A percentile compares a stretch with the other conserved stretches of the same genome.
Conservation (phyloP, 2,329 filamentous ascomycete species). For the Trichoderma atrobrunneum region DNA sequence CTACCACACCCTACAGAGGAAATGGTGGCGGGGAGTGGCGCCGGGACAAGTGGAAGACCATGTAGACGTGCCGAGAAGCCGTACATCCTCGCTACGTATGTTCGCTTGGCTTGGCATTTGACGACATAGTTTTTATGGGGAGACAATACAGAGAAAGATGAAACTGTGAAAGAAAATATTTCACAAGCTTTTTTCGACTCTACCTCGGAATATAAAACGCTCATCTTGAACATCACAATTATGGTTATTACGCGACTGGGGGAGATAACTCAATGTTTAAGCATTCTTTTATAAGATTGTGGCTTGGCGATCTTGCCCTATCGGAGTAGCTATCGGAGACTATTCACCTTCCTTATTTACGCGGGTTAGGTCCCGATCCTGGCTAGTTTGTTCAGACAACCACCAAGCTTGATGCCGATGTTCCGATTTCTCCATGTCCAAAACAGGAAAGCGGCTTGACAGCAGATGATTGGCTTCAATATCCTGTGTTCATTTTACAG, state of each 20-base stretch:
- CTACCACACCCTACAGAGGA: background rate
- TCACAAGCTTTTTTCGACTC: background rate
- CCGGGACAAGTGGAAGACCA: background rate
- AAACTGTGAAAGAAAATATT: background rate
- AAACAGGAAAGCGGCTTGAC: background rate
- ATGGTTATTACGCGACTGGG: background rate
- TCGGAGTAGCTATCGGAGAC: background rate
- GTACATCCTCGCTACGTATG: background rate
- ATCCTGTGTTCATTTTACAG: background rate
- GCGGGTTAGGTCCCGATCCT: background rate
- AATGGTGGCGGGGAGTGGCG: background rate
- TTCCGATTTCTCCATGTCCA: constrained; percentile 1
- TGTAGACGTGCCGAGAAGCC: constrained; percentile 9
- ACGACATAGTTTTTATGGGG: background rate
- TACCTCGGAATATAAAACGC: background rate
- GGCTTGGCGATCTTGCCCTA: background rate
- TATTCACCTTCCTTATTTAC: background rate
- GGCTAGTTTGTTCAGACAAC: background rate
- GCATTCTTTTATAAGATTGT: background rate
- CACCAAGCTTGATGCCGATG: background rate
- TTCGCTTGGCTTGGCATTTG: background rate
- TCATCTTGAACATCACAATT: background rate
- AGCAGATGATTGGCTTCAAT: background rate
- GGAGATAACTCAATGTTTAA: constrained; percentile 2
- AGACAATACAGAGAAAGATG: background rate